A percentile compares a stretch with the other conserved stretches of the same genome.
Conservation (phyloP, 768 basidiomycete species). For the Cystobasidium tubakii region DNA sequence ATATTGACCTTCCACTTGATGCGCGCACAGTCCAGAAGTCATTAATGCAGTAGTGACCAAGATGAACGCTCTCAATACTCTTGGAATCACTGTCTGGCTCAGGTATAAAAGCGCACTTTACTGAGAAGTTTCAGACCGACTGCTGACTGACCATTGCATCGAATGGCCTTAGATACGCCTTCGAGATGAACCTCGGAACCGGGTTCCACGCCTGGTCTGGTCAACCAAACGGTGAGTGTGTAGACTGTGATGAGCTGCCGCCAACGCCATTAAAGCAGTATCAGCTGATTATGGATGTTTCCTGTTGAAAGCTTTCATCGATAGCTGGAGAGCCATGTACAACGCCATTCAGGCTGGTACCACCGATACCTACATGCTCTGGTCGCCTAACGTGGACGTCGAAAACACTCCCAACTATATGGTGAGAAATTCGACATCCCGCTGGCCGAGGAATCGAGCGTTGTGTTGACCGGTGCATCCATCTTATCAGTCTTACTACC, state of each 20-base stretch:
- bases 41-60: not conserved
- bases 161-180: not conserved
- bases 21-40: not conserved
- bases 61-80: not conserved
- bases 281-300: too few species aligned
- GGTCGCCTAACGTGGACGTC: constrained; percentile 12
- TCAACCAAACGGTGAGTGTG: not conserved
- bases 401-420: not conserved
- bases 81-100: constrained; percentile 6
- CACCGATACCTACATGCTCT: not conserved
- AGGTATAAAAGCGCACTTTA: not conserved
- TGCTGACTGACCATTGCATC: not conserved
- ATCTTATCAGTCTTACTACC: not conserved
- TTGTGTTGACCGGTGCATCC: too few species aligned
- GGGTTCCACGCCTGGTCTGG: constrained; percentile 8
- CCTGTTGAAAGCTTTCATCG: constrained; percentile 17
- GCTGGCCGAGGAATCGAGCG: too few species aligned
- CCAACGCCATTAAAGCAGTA: too few species aligned
- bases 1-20: too few species aligned
- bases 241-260: too few species aligned
- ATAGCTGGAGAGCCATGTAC: not conserved
- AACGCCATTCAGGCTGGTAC: not conserved
- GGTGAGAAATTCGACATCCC: not conserved
- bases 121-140: not conserved
- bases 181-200: constrained; percentile 8